Evolutionary conservation across 2,329 filamentous ascomycete species (phyloP), one percentile per base, ranked within the genome.

Genomic region (Epicoccum sorghinum): DNA sequence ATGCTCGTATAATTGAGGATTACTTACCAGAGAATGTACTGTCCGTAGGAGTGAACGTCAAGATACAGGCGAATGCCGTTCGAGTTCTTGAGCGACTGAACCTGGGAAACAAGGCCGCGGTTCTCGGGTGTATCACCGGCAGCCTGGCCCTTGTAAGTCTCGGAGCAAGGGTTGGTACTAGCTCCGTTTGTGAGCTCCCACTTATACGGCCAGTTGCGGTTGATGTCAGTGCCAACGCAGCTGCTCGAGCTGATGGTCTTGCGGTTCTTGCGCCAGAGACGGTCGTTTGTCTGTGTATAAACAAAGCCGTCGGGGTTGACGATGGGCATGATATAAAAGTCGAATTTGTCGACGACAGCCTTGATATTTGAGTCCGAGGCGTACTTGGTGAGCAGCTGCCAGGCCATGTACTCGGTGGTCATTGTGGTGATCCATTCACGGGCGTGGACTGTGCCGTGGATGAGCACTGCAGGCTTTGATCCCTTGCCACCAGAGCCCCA

Each of bases 41-140:
- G 54, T 49, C 54, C 54, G 22, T 52, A 57, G 5, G 43, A 55
- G 38, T 89, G 86, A 66, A 82, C 83, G 71, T 89, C 86, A 33
- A 89, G 81, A 66, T 82, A 89, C 1, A 87, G 77, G 57, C 83
- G 80, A 42, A 88, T 77, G 2, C 83, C 82, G 40, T 79, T 75
- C 1, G 67, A 65, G 4, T 67, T 67, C 6, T 74, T 73, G 23
- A 86, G 68, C 14, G 57, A 36, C 39, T 69, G 62, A 22, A 72
- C 62, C 40, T 81, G 79, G 1, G 76, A 70, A 3, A 75, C 74
- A 6, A 88, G 71, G 18, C 63, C 72, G 8, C 59, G 58, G 52
- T 67, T 69, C 60, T 75, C 72, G 13, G 73, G 69, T 4, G 69
- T 52, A 41, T 74, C 71, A n/a, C 65, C 65, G 1, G 69, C 63